A percentile compares a stretch with the other conserved stretches of the same genome.
Evolutionary conservation across 805 yeast genomes (phyloP).

Genomic region (Spathaspora gorwiae): DNA sequence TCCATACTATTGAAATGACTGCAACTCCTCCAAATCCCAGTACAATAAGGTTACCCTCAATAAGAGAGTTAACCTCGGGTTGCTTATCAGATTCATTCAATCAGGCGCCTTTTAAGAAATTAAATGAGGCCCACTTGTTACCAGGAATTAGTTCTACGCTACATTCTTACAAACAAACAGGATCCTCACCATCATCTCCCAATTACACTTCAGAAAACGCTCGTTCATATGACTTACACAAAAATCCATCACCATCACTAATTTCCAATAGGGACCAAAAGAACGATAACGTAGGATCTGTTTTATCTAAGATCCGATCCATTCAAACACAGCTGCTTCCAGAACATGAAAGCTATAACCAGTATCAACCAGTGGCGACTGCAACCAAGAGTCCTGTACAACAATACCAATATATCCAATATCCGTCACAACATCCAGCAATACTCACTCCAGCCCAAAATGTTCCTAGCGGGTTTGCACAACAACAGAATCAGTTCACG

Average conservation of each 20-base stretch:
- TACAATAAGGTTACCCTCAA: slow-evolving; percentile 22
- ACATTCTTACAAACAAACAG: background rate
- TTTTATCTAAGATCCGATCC: background rate
- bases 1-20: background rate
- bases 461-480: no score
- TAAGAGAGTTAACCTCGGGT: slow-evolving; percentile 18
- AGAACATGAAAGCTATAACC: background rate
- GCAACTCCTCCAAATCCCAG: slow-evolving; percentile 1
- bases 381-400: slow-evolving; percentile 3
- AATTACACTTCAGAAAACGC: background rate
- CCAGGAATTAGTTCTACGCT: background rate
- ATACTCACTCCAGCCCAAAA: slow-evolving; percentile 1
- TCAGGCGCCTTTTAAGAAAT: background rate
- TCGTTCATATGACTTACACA: background rate
- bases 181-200: slow-evolving; percentile 4
- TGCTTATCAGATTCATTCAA: background rate
- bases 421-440: slow-evolving; percentile 8
- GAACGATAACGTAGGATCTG: background rate
- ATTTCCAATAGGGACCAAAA: background rate
- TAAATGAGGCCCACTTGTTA: background rate
- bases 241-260: background rate
- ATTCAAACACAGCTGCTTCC: background rate
- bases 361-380: background rate
- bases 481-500: no score
- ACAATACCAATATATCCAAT: slow-evolving; percentile 3